These are phyloP conservation scores for Omphalea diandra DNA, from an alignment of 441 rosid genomes.

Conservation along the genomic window DNA sequence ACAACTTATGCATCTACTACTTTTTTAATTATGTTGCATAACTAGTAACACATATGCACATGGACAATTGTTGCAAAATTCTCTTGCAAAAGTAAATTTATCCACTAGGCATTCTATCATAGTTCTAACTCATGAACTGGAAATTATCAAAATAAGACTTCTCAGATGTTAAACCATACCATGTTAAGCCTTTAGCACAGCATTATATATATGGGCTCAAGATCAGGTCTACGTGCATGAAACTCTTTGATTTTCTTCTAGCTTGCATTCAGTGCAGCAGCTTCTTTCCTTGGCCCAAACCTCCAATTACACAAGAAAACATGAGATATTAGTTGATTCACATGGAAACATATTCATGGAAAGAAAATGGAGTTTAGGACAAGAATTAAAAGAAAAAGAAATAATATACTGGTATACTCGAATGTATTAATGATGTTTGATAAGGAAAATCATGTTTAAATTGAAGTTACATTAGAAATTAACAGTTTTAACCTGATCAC, in stretches of 20 bases:
- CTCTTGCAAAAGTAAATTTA: background rate
- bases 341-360: background rate
- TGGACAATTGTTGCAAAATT: background rate
- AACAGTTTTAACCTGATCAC: background rate
- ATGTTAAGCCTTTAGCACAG: constrained; percentile 80
- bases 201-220: constrained; percentile 76
- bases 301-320: constrained; percentile 58
- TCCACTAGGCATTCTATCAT: background rate
- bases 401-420: background rate
- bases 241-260: constrained; percentile 93
- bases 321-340: constrained; percentile 22
- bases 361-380: background rate
- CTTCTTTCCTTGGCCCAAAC: constrained; percentile 96
- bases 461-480: constrained; percentile 1
- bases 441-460: constrained; percentile 1
- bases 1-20: too few relatives aligned
- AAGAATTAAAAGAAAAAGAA: background rate
- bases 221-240: constrained; percentile 90
- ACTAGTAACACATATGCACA: too few relatives aligned
- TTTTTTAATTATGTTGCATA: background rate
- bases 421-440: background rate
- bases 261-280: constrained; percentile 84
- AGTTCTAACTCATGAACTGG: background rate
- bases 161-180: constrained; percentile 49
- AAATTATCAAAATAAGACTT: background rate